Base-by-base conservation (phyloP, 2,329 filamentous ascomycete genomes). In the Pyrenochaeta sp. region DNA sequence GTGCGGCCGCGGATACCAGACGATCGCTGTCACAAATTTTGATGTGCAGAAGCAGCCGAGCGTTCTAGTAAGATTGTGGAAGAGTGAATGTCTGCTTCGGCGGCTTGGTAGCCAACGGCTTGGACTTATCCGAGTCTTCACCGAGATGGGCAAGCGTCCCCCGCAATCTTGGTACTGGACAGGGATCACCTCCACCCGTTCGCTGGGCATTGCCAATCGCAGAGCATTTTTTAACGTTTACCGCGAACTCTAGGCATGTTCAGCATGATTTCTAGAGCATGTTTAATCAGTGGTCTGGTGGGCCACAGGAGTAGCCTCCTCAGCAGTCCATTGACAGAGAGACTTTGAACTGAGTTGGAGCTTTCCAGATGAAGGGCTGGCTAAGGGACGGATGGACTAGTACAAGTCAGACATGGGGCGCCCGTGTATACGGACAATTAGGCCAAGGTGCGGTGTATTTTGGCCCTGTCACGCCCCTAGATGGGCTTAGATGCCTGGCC, bases 101-200 rank as follows among this genome's bases (percentile, higher is more conserved):
- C 31, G 46, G 45, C 29, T 46, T 40, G 29, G 29, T 33, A 17
- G n/a, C 35, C 53, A 56, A 46, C 42, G 46, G 51, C 42, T 50
- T 41, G 49, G 55, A 41, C 41, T 50, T 36, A 49, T 51, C 58
- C 58, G 60, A 61, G 49, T 48, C 55, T 63, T 63, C 58, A 51
- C 60, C 60, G 60, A 58, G 49, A 54, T 27, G 46, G 60, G 49
- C 48, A 60, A 53, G 59, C 51, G 56, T 45, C 41, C 56, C 54
- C 57, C 57, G 47, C 57, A 58, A 51, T 50, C 32, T 39, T 47
- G 46, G 46, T 41, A 45, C 29, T 33, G 43, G 48, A 44, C 27
- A 44, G 46, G 44, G 37, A 43, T 27, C 31, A 36, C 49, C 49
- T 59, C 56, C 56, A 57, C 53, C 42, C 51, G 58, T 54, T 56